phyloP scores from a whole-genome alignment of 148 eudicot species.

The Chenopodium berlandieri region DNA sequence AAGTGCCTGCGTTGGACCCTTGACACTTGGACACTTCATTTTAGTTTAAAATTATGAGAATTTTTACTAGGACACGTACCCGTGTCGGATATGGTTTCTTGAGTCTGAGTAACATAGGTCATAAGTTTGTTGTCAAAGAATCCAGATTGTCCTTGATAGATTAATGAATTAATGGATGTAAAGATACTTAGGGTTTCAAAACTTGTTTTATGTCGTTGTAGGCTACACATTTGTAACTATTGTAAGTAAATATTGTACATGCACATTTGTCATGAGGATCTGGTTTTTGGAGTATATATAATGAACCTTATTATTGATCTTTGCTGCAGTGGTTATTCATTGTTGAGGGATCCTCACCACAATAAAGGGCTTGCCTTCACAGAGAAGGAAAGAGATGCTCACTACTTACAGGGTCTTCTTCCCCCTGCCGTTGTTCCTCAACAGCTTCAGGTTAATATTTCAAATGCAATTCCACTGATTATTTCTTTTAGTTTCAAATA shows the following conservation, averaged over 20 bases:
- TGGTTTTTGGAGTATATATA: background rate
- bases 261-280: background rate
- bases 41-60: too few species aligned
- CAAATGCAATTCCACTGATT: background rate
- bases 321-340: constrained; percentile 71
- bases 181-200: background rate
- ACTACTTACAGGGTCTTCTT: constrained; percentile 90
- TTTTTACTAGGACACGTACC: too few species aligned
- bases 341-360: constrained; percentile 92
- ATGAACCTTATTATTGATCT: constrained; percentile 12
- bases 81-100: too few species aligned
- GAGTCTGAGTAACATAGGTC: too few species aligned
- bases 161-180: background rate
- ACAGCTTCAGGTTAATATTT: constrained; percentile 62
- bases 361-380: constrained; percentile 92
- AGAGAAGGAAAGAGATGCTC: constrained; percentile 91
- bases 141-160: background rate
- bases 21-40: too few species aligned
- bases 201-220: too few species aligned
- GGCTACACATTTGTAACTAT: too few species aligned
- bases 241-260: background rate
- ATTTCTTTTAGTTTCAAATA: background rate
- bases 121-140: background rate
- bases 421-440: constrained; percentile 79
- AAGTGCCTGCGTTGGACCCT: too few species aligned